phyloP scores from a whole-genome alignment of 805 yeast genomes.

The Suhomyces sp. region DNA sequence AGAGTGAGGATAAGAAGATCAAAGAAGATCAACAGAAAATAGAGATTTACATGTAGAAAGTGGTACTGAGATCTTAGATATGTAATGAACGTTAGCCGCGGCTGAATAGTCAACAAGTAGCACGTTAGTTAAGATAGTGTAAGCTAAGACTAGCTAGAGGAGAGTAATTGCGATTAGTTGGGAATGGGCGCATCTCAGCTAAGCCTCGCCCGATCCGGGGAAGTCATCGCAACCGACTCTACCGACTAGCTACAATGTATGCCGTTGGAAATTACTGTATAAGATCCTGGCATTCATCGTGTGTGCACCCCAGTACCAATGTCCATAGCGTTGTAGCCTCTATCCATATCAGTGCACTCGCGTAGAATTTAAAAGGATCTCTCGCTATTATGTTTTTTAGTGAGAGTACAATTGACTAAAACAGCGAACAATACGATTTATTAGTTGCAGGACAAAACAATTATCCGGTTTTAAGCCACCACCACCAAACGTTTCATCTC shows the following conservation, averaged over 20 bases:
- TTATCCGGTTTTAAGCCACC: not conserved
- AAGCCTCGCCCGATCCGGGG: not conserved
- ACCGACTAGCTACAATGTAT: not conserved
- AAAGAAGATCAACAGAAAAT: not conserved
- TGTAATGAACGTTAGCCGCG: not conserved
- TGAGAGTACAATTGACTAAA: not conserved
- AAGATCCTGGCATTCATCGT: not conserved
- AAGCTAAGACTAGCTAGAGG: not conserved
- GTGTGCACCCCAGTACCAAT: not conserved
- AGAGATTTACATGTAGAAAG: too few species aligned
- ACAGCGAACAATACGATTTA: not conserved
- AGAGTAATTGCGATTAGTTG: not conserved
- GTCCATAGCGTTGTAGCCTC: not conserved
- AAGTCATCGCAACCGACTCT: not conserved
- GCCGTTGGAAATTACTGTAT: not conserved
- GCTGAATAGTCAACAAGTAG: not conserved
- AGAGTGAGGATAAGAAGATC: not conserved
- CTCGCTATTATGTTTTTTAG: not conserved
- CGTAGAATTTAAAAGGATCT: not conserved
- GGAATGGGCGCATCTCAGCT: not conserved
- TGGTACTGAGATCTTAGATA: too few species aligned
- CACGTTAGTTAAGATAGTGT: not conserved
- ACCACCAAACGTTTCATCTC: not conserved
- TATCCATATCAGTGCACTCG: not conserved
- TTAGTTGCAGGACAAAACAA: not conserved